Base-by-base conservation (phyloP, 306 rosid species). In the Canavalia ensiformis region DNA sequence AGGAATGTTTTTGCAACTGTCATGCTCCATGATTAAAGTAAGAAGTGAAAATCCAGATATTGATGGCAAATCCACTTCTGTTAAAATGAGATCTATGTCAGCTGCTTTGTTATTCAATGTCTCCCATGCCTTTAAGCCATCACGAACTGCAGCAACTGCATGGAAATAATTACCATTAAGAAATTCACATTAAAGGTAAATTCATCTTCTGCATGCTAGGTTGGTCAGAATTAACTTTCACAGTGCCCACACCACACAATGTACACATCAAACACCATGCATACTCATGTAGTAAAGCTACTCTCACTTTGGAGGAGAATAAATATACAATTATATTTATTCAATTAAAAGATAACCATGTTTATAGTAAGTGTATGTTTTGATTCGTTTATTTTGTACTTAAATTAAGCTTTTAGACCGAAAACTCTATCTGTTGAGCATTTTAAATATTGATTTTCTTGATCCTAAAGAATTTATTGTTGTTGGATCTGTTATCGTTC, bases 121-220 rank as follows among this genome's bases (percentile, higher is more conserved):
- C 84, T 94, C 98, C 95, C 98, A 94, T 33, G 98, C 98, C 74
- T 80, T 84, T 64, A 94, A 51, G 81, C 94, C 97, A 79, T 94
- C 97, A 59, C 90, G 5, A 77, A 90, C 95, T 7, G 97, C 90
- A 50, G 82, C 84, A 76, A 94, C 98, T 94, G 91, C 83, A 52
- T 68, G 73, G 44, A 54, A 71, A 72, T 70, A 60, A 51, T 49
- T 4, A 55, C 30, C 57, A 64, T 54, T 47, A 64, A 39, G 49
- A 41, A 50, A 54, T 37, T 80, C 74, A 64, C 37, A 68, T 28
- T 56, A 18, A 76, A 68, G 71, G 67, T 51, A 47, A 9, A 62
- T 8, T 65, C 41, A 52, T 4, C 33, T 68, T 56, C 44, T 8
- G 11, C 6, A 18, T 39, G 44, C 74, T 44, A 55, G 45, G 33